These are phyloP conservation scores for Metarhizium sp. DNA, from an alignment of 2,329 filamentous ascomycete genomes.

Conservation along the genomic window DNA sequence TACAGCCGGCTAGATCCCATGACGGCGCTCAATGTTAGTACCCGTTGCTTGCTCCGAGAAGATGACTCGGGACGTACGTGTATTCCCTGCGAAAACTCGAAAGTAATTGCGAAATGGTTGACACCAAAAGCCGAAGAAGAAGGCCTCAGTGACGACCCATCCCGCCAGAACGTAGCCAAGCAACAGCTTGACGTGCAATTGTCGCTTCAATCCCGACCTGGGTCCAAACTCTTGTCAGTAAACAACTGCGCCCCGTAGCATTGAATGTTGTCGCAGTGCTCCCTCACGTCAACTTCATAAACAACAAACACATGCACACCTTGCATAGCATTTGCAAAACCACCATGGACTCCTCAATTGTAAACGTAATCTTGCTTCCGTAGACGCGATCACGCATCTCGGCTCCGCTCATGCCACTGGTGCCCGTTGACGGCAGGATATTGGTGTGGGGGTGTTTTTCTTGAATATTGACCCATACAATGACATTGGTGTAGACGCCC, in stretches of 20 bases:
- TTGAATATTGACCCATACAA: slow-evolving; percentile 7
- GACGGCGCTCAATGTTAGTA: neutral
- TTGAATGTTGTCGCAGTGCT: neutral
- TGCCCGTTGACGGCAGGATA: slow-evolving; percentile 3
- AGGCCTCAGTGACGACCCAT: slow-evolving; percentile 1
- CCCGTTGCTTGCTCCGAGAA: neutral
- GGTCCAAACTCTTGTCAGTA: neutral
- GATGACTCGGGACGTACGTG: neutral
- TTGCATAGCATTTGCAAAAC: slow-evolving; percentile 5
- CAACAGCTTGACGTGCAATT: neutral
- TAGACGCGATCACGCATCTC: slow-evolving; percentile 2
- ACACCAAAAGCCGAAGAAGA: slow-evolving; percentile 5
- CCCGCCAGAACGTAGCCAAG: slow-evolving; percentile 1
- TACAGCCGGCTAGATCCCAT: slow-evolving; percentile 1
- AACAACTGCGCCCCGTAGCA: neutral
- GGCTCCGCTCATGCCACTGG: neutral
- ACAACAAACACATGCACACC: slow-evolving; percentile 6
- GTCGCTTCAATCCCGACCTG: slow-evolving; percentile 2
- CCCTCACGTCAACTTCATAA: slow-evolving; percentile 4
- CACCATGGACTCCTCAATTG: slow-evolving; percentile 6
- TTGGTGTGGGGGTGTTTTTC: slow-evolving; percentile 3
- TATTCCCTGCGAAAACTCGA: neutral
- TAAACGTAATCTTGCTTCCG: slow-evolving; percentile 5
- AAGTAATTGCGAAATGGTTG: slow-evolving; percentile 5
- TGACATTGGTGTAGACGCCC: slow-evolving; percentile 5